phyloP scores from a whole-genome alignment of 495 filamentous ascomycete species.

The Mytilinidion resinicola region DNA sequence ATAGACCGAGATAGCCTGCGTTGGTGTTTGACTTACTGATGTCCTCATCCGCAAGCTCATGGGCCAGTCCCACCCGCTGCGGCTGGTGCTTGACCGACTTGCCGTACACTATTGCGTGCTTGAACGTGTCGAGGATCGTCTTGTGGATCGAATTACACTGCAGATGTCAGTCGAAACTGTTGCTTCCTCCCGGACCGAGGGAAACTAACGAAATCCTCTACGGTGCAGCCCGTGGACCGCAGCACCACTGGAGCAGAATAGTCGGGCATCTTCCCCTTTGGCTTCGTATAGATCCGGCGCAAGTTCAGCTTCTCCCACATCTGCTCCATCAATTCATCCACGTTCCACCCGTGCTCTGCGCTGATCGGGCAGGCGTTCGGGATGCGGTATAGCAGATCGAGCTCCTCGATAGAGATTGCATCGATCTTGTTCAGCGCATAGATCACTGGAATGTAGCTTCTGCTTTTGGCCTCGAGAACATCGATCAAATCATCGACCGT shows the following conservation, averaged over 20 bases:
- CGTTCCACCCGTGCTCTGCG: slow-evolving; percentile 96
- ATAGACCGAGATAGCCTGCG: neutral
- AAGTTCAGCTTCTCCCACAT: slow-evolving; percentile 98
- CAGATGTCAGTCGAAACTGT: slow-evolving; percentile 26
- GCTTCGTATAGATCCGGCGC: slow-evolving; percentile 92
- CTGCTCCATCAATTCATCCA: slow-evolving; percentile 91
- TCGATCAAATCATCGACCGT: slow-evolving; percentile 91
- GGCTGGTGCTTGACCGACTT: slow-evolving; percentile 98
- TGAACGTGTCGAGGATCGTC: slow-evolving; percentile 93
- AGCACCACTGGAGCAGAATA: slow-evolving; percentile 90
- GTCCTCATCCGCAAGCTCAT: slow-evolving; percentile 93
- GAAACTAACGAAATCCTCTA: slow-evolving; percentile 89
- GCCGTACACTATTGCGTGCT: slow-evolving; percentile 90
- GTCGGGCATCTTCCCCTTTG: slow-evolving; percentile 90
- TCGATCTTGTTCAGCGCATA: slow-evolving; percentile 99
- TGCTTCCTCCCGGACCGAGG: neutral
- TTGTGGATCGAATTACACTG: slow-evolving; percentile 97
- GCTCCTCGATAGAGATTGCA: slow-evolving; percentile 92
- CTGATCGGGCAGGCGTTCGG: slow-evolving; percentile 95
- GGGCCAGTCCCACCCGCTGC: slow-evolving; percentile 83
- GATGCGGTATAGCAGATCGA: slow-evolving; percentile 92
- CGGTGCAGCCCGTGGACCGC: slow-evolving; percentile 69
- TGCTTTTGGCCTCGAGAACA: slow-evolving; percentile 87
- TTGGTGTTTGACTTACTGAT: slow-evolving; percentile 62
- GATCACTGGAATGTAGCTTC: slow-evolving; percentile 94